Percentiles rank a stretch among this genome's conserved stretches.
Conservation (phyloP, 2,329 filamentous ascomycete genomes). For the Verticillium alfalfae region DNA sequence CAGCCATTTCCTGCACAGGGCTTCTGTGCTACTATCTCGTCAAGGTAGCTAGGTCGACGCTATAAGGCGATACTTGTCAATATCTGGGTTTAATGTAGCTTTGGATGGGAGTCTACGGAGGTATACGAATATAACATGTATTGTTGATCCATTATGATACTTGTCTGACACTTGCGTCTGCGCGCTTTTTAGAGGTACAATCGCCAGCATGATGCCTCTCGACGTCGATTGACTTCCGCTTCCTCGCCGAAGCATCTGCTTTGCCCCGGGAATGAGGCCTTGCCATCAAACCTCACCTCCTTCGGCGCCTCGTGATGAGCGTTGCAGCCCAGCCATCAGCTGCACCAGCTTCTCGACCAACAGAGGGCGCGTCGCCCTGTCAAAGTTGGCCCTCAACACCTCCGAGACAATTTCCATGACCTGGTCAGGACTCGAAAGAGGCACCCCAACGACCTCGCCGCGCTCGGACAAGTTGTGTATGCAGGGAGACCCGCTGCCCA, state of each 20-base stretch:
- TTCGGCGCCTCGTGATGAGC: not conserved
- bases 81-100: not conserved
- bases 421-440: not conserved
- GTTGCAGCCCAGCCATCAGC: constrained; percentile 6
- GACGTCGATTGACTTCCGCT: too few relatives aligned
- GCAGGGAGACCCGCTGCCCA: not conserved
- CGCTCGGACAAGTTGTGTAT: not conserved
- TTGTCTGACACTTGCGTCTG: too few relatives aligned
- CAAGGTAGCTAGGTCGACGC: not conserved
- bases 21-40: constrained; percentile 1
- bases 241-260: too few relatives aligned
- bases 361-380: constrained; percentile 1
- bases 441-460: not conserved
- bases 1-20: not conserved
- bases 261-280: too few relatives aligned
- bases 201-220: too few relatives aligned
- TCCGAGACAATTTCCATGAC: not conserved
- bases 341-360: constrained; percentile 9
- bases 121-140: too few relatives aligned
- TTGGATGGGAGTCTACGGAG: too few relatives aligned
- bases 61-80: not conserved
- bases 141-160: too few relatives aligned
- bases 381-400: constrained; percentile 3
- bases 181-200: too few relatives aligned
- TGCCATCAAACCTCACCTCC: not conserved